Conservation (phyloP, 768 basidiomycete genomes). For the Artomyces pyxidatus region DNA sequence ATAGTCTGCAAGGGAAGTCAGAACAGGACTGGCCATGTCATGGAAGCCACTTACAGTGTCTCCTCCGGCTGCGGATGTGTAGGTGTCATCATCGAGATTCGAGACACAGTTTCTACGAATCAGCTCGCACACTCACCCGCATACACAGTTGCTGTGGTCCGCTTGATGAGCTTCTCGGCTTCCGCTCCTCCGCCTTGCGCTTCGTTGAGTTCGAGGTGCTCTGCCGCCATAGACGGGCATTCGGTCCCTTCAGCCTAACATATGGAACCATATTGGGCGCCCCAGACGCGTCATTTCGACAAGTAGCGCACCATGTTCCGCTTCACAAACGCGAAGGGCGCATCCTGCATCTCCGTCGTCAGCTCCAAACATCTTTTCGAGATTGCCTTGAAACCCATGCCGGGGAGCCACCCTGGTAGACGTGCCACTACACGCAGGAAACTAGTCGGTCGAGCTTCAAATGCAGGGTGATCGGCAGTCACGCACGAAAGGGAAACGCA, state of each 20-base stretch:
- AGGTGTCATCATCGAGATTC: neutral
- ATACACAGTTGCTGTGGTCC: neutral
- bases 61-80: conserved; percentile 1
- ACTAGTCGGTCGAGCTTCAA: too few species aligned
- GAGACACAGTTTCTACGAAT: too few species aligned
- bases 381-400: neutral
- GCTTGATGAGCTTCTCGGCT: neutral
- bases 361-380: neutral
- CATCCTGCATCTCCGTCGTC: neutral
- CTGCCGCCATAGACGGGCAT: neutral
- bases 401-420: conserved; percentile 5
- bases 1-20: conserved; percentile 10
- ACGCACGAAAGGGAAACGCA: neutral
- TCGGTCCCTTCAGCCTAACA: neutral
- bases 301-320: neutral
- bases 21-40: conserved; percentile 24
- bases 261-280: too few species aligned
- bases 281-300: too few species aligned
- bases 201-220: neutral
- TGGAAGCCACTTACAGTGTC: conserved; percentile 11
- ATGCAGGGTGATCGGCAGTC: neutral
- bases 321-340: conserved; percentile 1
- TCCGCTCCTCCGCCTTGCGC: neutral
- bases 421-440: neutral
- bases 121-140: neutral